Evolutionary conservation across 2,329 filamentous ascomycete species (phyloP).

Genomic region (Acarospora socialis): DNA sequence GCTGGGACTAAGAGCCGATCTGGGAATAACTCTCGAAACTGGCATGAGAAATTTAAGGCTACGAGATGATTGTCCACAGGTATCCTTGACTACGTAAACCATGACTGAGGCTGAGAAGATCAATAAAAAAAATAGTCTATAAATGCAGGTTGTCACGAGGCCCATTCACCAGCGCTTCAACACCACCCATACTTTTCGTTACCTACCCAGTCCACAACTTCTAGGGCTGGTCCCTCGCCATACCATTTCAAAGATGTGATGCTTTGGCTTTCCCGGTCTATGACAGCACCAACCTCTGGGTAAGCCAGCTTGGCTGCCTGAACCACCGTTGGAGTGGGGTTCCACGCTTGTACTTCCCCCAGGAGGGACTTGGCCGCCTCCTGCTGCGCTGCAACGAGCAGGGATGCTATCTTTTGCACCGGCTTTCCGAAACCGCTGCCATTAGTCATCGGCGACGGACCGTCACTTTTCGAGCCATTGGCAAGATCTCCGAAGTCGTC

Average conservation of each 20-base stretch:
- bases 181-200: slow-evolving; percentile 39
- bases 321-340: slow-evolving; percentile 46
- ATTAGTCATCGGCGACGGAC: slow-evolving; percentile 18
- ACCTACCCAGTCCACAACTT: slow-evolving; percentile 30
- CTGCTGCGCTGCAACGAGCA: slow-evolving; percentile 51
- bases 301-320: slow-evolving; percentile 28
- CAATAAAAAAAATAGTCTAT: not conserved
- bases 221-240: slow-evolving; percentile 21
- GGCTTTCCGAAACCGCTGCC: slow-evolving; percentile 42
- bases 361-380: slow-evolving; percentile 62
- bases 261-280: slow-evolving; percentile 32
- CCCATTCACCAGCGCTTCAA: slow-evolving; percentile 16
- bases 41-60: slow-evolving; percentile 30
- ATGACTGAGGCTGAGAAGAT: not conserved
- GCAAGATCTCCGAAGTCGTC: slow-evolving; percentile 2
- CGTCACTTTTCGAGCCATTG: slow-evolving; percentile 8
- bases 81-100: no score
- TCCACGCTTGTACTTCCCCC: slow-evolving; percentile 66
- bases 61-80: slow-evolving; percentile 20
- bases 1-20: no score
- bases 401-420: no score
- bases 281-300: slow-evolving; percentile 23
- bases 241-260: slow-evolving; percentile 34
- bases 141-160: not conserved
- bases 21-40: slow-evolving; percentile 26